These are phyloP conservation scores for Eutrema japonicum DNA, from an alignment of 345 rosid genomes.

Conservation along the genomic window DNA sequence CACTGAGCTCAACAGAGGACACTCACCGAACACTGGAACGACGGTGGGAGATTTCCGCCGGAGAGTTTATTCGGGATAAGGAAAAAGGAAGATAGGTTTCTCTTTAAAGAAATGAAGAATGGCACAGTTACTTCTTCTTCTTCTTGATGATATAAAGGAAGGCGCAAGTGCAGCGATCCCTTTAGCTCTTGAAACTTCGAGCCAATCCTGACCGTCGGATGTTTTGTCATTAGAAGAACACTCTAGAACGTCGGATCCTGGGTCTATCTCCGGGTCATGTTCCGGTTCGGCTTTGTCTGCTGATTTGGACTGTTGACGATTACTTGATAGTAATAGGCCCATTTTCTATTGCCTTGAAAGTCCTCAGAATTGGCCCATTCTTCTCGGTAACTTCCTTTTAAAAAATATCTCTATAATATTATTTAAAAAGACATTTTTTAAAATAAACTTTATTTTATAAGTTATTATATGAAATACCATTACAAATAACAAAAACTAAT, in stretches of 20 bases:
- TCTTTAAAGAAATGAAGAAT: conserved; percentile 7
- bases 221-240: conserved; percentile 14
- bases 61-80: conserved; percentile 17
- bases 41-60: conserved; percentile 4
- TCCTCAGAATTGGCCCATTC: conserved; percentile 3
- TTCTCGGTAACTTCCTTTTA: too few species aligned
- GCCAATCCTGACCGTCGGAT: conserved; percentile 33
- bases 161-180: not conserved
- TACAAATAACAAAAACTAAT: too few species aligned
- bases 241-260: conserved; percentile 35
- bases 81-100: conserved; percentile 27
- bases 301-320: not conserved
- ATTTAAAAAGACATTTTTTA: too few species aligned
- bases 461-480: too few species aligned
- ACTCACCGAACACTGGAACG: conserved; percentile 14
- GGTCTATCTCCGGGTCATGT: conserved; percentile 12
- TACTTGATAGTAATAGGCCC: conserved; percentile 17
- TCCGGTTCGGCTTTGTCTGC: not conserved
- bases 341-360: not conserved
- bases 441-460: too few species aligned
- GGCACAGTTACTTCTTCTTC: not conserved
- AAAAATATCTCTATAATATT: too few species aligned
- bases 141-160: not conserved
- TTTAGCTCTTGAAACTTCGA: conserved; percentile 34
- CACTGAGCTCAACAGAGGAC: not conserved